These are phyloP conservation scores for Suillus bovinus DNA, from an alignment of 768 basidiomycete genomes.

Conservation along the genomic window DNA sequence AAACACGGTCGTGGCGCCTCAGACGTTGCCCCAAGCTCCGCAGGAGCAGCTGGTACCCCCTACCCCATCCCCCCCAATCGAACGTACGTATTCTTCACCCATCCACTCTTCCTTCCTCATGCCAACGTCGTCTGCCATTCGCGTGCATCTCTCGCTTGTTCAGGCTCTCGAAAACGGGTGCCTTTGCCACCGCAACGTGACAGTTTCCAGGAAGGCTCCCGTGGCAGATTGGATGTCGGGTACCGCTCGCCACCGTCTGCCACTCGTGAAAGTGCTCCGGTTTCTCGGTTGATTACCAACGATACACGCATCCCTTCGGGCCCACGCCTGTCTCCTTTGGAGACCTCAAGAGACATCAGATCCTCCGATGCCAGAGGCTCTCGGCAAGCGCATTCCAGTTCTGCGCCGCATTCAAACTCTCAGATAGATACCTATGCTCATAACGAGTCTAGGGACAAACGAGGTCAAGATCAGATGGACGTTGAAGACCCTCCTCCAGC, in stretches of 20 bases:
- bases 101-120: conserved; percentile 31
- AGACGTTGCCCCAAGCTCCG: conserved; percentile 3
- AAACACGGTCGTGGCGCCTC: not conserved
- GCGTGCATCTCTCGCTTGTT: conserved; percentile 19
- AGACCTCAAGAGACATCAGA: conserved; percentile 4
- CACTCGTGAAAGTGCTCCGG: conserved; percentile 12
- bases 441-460: conserved; percentile 23
- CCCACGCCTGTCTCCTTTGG: conserved; percentile 8
- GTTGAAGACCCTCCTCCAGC: conserved; percentile 24
- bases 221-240: conserved; percentile 3
- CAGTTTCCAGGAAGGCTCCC: conserved; percentile 27
- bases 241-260: conserved; percentile 4
- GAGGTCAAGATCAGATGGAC: conserved; percentile 25
- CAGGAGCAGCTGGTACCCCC: conserved; percentile 20
- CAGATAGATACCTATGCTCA: conserved; percentile 15
- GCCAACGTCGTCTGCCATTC: conserved; percentile 27
- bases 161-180: conserved; percentile 34
- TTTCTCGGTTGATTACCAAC: conserved; percentile 5
- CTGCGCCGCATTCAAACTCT: not conserved
- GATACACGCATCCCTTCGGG: conserved; percentile 10
- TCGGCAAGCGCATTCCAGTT: conserved; percentile 10
- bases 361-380: conserved; percentile 1
- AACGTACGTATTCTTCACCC: conserved; percentile 39
- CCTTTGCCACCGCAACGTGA: conserved; percentile 40
- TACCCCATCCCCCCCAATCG: conserved; percentile 27